A percentile compares a stretch with the other conserved stretches of the same genome.
Evolutionary conservation across 1,284 basidiomycete genomes (phyloP).

Genomic region (Cryptococcus hybrid): DNA sequence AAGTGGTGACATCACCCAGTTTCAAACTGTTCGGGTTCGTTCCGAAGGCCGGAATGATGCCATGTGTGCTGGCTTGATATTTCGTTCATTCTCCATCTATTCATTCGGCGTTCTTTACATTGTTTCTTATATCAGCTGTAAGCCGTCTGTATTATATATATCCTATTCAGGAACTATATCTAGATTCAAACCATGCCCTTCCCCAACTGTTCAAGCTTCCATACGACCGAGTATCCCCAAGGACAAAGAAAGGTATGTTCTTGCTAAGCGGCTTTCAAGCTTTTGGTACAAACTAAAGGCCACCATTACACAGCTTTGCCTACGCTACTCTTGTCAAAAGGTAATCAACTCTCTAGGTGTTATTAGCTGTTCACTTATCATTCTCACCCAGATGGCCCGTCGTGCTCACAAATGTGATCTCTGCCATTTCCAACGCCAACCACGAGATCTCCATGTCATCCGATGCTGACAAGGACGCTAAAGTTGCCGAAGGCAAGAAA

Average conservation of each 20-base stretch:
- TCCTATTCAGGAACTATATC: no score
- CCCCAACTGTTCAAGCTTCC: constrained; percentile 32
- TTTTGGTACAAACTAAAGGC: constrained; percentile 46
- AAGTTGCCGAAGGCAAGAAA: constrained; percentile 65
- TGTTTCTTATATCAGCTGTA: no score
- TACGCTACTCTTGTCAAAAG: constrained; percentile 44
- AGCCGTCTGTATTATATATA: no score
- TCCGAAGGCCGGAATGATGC: no score
- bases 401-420: constrained; percentile 77
- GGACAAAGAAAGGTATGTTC: constrained; percentile 45
- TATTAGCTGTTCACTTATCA: constrained; percentile 43
- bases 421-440: constrained; percentile 63
- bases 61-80: no score
- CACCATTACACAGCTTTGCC: constrained; percentile 21
- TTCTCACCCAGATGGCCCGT: constrained; percentile 69
- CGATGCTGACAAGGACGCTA: constrained; percentile 26
- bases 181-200: constrained; percentile 7
- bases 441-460: constrained; percentile 53
- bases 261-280: constrained; percentile 33
- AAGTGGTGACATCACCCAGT: no score
- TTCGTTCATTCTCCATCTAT: no score
- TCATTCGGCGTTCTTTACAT: no score
- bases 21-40: no score
- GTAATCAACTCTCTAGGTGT: constrained; percentile 35
- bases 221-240: constrained; percentile 39